Conservation (phyloP, 1,139 yeast genomes). For the Scheffersomyces lignicola region DNA sequence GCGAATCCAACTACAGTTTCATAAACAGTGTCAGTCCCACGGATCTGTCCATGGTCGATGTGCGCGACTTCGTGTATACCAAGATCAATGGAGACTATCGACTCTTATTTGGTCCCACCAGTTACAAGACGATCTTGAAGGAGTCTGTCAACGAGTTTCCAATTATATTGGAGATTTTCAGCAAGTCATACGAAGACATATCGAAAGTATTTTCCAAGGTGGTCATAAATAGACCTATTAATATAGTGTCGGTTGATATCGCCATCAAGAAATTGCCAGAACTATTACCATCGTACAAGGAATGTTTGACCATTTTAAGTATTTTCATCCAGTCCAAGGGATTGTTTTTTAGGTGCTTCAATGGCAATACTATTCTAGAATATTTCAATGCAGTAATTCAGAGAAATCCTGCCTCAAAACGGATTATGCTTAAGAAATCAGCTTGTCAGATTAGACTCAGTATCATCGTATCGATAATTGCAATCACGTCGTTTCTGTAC, state of each 20-base stretch:
- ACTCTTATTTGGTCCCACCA: conserved; percentile 2
- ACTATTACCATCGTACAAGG: conserved; percentile 1
- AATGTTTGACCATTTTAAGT: conserved; percentile 2
- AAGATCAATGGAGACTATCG: conserved; percentile 2
- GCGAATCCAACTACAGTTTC: conserved; percentile 1
- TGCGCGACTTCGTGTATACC: not conserved
- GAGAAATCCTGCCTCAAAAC: conserved; percentile 1
- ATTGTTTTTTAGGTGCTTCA: not conserved
- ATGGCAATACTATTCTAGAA: conserved; percentile 1
- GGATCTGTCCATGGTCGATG: not conserved
- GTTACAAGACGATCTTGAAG: conserved; percentile 1
- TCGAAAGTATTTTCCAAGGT: not conserved
- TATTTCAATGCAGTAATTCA: conserved; percentile 2
- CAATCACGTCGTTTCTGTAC: conserved; percentile 1
- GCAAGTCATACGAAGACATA: conserved; percentile 2
- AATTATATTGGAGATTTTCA: conserved; percentile 1
- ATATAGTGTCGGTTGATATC: not conserved
- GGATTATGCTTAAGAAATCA: not conserved
- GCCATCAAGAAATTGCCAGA: conserved; percentile 2
- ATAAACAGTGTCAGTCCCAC: not conserved
- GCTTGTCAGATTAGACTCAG: not conserved
- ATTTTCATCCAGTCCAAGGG: not conserved
- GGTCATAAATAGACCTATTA: conserved; percentile 1
- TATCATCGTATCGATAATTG: conserved; percentile 2
- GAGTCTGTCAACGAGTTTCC: not conserved